Conservation (phyloP, 495 filamentous ascomycete genomes). For the Aspergillus taichungensis region DNA sequence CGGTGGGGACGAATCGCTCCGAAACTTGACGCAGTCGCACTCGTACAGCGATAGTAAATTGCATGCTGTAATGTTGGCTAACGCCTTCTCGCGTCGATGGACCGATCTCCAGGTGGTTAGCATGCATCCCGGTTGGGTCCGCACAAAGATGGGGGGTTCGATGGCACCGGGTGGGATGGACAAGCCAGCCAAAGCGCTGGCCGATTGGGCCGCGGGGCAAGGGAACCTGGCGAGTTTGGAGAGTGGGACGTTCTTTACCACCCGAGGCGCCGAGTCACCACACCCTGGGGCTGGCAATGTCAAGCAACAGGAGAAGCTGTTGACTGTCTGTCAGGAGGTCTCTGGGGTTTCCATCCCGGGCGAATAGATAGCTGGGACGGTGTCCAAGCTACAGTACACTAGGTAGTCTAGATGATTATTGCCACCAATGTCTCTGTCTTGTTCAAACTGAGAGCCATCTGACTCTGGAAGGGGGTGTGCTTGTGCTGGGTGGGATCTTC, state of each 20-base stretch:
- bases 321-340: conserved; percentile 22
- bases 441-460: too few species aligned
- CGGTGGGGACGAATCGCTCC: conserved; percentile 35
- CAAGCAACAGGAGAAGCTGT: conserved; percentile 23
- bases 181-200: conserved; percentile 38
- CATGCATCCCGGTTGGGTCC: conserved; percentile 55
- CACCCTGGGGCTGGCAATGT: conserved; percentile 22
- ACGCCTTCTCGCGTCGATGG: conserved; percentile 43
- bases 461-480: too few species aligned
- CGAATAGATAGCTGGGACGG: neutral
- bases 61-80: conserved; percentile 45
- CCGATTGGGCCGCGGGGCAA: conserved; percentile 35
- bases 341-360: conserved; percentile 17
- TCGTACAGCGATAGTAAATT: conserved; percentile 46
- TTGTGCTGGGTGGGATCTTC: too few species aligned
- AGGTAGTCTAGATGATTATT: too few species aligned
- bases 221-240: conserved; percentile 14
- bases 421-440: too few species aligned
- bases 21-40: conserved; percentile 23
- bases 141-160: conserved; percentile 51
- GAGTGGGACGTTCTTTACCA: conserved; percentile 22
- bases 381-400: too few species aligned
- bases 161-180: conserved; percentile 37
- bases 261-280: conserved; percentile 13
- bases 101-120: conserved; percentile 38